These are phyloP conservation scores for Plantago ovata DNA, from an alignment of 257 asterid species.

Conservation along the genomic window DNA sequence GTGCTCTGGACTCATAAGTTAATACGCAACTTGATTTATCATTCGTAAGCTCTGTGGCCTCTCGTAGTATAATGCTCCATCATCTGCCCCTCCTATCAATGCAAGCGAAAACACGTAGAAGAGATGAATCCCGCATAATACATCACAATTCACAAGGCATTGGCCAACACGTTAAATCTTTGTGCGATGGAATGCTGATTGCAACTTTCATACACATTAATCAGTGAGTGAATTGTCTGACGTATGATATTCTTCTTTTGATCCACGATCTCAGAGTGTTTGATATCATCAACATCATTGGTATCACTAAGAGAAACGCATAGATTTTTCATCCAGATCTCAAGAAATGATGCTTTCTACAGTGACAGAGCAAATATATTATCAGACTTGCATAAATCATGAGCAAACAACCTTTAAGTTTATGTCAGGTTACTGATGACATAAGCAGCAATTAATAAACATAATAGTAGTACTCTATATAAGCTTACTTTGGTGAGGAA, in stretches of 20 bases:
- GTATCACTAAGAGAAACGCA: slow-evolving; percentile 58
- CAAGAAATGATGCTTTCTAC: slow-evolving; percentile 77
- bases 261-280: slow-evolving; percentile 30
- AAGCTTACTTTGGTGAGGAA: slow-evolving; percentile 69
- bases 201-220: slow-evolving; percentile 49
- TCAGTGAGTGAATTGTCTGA: slow-evolving; percentile 52
- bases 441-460: background rate
- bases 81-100: background rate
- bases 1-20: no score
- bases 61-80: no score
- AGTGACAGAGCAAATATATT: slow-evolving; percentile 7
- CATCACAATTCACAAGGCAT: slow-evolving; percentile 35
- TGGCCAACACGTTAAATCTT: slow-evolving; percentile 45
- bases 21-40: no score
- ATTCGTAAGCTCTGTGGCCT: no score
- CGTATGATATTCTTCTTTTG: slow-evolving; percentile 60
- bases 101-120: background rate
- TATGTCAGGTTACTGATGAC: slow-evolving; percentile 8
- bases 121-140: background rate
- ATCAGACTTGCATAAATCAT: background rate
- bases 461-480: slow-evolving; percentile 4
- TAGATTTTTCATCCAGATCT: slow-evolving; percentile 64
- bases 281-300: slow-evolving; percentile 31
- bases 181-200: slow-evolving; percentile 41
- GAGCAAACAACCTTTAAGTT: background rate